Evolutionary conservation across 108 stramenopile genomes (phyloP).

Genomic region (Aureococcus anophagefferens): DNA sequence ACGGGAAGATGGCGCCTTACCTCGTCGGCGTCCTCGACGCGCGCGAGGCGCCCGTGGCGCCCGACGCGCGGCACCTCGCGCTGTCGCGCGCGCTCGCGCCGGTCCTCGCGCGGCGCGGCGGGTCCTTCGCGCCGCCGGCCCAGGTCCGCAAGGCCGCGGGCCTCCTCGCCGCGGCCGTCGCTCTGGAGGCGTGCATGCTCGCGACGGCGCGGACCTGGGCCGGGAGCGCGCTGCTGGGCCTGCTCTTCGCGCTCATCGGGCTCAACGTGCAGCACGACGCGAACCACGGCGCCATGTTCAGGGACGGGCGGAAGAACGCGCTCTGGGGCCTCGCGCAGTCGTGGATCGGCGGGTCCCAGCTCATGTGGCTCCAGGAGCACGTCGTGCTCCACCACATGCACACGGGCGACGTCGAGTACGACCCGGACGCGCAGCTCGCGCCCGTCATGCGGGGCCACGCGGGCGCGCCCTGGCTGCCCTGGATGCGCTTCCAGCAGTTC

Average conservation of each 20-base stretch:
- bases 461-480: background rate
- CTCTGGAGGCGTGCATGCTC: constrained; percentile 8
- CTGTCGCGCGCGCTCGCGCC: constrained; percentile 1
- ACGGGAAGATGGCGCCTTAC: background rate
- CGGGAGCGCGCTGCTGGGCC: background rate
- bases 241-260: background rate
- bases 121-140: constrained; percentile 5
- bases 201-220: background rate
- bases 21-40: background rate
- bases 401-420: constrained; percentile 6
- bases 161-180: background rate
- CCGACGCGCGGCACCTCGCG: background rate
- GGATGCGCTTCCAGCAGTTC: constrained; percentile 9
- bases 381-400: constrained; percentile 24
- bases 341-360: constrained; percentile 21
- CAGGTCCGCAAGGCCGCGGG: background rate
- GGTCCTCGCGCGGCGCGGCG: constrained; percentile 11
- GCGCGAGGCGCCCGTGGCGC: background rate
- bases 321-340: constrained; percentile 17
- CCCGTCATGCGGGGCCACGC: background rate
- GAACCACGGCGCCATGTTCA: constrained; percentile 63
- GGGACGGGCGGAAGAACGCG: constrained; percentile 2
- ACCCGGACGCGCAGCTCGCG: constrained; percentile 16
- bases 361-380: constrained; percentile 27
- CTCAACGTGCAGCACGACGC: constrained; percentile 90